Base-by-base conservation (phyloP, 169 alveolate genomes). In the Plasmodium coatneyi region DNA sequence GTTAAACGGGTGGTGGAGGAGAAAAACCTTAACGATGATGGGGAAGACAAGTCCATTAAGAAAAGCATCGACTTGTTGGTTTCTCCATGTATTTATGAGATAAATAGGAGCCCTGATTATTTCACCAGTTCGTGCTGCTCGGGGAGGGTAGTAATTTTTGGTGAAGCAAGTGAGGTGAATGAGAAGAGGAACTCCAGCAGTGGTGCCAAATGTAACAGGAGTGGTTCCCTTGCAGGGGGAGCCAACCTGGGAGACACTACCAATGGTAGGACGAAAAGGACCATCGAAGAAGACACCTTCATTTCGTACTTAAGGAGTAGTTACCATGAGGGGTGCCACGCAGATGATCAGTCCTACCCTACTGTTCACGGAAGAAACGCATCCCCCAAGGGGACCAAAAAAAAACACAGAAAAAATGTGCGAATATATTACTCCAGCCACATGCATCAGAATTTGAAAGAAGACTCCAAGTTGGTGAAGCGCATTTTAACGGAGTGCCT, bases 81-180 rank as follows among this genome's bases (percentile, higher is more conserved):
- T 36, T 46, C 82, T 16, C 97, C 97, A 9, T 78, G 95, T 36
- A 49, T 96, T 41, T 70, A 95, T 32, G 76, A 92, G 46, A 78
- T 96, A n/a, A 71, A 93, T 16, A 83, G 80, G 25, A 84, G 95
- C 22, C 96, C 95, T 12, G 60, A 80, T 28, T 96, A 86, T 72
- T 95, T 86, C 39, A 96, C 96, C 32, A 92, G 96, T 16, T 96
- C 97, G 2, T 95, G 96, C 30, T 96, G 97, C 71, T 96, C 97
- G 6, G 97, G 97, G 19, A 84, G 97, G 71, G 79, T 90, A 0
- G 92, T 94, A 10, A 72, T 95, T 39, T 95, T 96, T 86, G 94
- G 76, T n/a, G 83, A 83, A 79, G 89, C 22, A 9, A 22, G 9
- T 0, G 34, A 52, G 19, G 71, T 56, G 19, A 4, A 54, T 22